phyloP scores from a whole-genome alignment of 495 filamentous ascomycete genomes.

The Durotheca rogersii region DNA sequence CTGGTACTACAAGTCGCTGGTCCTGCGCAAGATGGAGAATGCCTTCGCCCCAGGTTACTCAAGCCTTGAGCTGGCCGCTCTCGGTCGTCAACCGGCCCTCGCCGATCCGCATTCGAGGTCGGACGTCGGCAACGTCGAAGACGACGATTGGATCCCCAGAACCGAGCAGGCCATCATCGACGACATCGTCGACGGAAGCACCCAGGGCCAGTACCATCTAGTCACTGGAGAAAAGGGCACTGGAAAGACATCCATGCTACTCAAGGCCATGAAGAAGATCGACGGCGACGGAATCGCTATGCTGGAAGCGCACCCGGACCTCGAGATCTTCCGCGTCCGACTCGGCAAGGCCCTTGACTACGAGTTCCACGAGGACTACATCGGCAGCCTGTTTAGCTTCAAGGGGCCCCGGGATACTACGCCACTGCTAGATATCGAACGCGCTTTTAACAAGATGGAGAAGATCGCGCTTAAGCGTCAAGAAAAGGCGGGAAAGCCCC shows the following conservation, averaged over 20 bases:
- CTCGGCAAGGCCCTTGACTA: conserved; percentile 93
- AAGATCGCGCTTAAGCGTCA: conserved; percentile 80
- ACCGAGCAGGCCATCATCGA: conserved; percentile 81
- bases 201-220: conserved; percentile 80
- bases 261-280: conserved; percentile 89
- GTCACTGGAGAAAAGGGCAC: conserved; percentile 96
- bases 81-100: conserved; percentile 61
- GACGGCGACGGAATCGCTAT: conserved; percentile 83
- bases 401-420: conserved; percentile 88
- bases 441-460: conserved; percentile 95
- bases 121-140: conserved; percentile 48
- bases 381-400: conserved; percentile 91
- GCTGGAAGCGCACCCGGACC: conserved; percentile 93
- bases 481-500: conserved; percentile 57
- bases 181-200: conserved; percentile 67
- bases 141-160: conserved; percentile 73
- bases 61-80: conserved; percentile 82
- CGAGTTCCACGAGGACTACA: conserved; percentile 88
- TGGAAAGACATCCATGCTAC: conserved; percentile 91
- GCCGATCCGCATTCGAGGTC: no score
- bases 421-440: conserved; percentile 88
- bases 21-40: conserved; percentile 85
- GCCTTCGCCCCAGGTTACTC: conserved; percentile 95
- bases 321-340: conserved; percentile 93
- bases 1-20: conserved; percentile 82